Evolutionary conservation across 73 alveolate genomes (phyloP), one percentile per base, ranked within the genome.

Genomic region (Loxodes magnus): DNA sequence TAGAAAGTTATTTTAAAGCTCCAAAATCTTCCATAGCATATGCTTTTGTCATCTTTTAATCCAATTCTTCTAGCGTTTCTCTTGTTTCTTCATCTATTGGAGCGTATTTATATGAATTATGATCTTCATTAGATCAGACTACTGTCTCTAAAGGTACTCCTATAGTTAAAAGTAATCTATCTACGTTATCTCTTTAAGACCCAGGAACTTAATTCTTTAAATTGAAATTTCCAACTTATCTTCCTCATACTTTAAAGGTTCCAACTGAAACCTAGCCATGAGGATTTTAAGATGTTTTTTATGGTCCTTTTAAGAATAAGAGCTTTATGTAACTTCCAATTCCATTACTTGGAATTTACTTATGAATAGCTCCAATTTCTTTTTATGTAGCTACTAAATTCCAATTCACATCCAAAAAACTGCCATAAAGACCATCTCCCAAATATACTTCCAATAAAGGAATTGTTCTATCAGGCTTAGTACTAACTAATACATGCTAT

Each of bases 31-130:
- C 77, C 33, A 57, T 54, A 51, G 71, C 50, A 36, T 68, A 77
- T 2, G 98, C 98, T 35, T 78, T 56, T 43, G 82, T 77, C 27
- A 87, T 74, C 15, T 60, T 71, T 53, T 51, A 35, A 37, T 83
- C 88, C 81, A 91, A 76, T 54, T 87, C 98, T 29, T 71, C 66
- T 3, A 91, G 63, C 3, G 98, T 91, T 29, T 70, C 77, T 59
- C 96, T 74, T 2, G 96, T 77, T 52, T 91, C 96, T 54, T 91
- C 97, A 70, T 87, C 97, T 4, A 90, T 94, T 3, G 98, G 97
- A 19, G 95, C 96, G 41, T 87, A 77, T 37, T 77, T 72, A 62
- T 74, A 91, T 49, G 74, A 77, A 44, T 91, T 73, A 28, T 69
- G 87, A 56, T 90, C 97, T 28, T 74, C 94, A 54, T 82, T 77